phyloP scores from a whole-genome alignment of 257 asterid genomes.

The Solanum virginianum region DNA sequence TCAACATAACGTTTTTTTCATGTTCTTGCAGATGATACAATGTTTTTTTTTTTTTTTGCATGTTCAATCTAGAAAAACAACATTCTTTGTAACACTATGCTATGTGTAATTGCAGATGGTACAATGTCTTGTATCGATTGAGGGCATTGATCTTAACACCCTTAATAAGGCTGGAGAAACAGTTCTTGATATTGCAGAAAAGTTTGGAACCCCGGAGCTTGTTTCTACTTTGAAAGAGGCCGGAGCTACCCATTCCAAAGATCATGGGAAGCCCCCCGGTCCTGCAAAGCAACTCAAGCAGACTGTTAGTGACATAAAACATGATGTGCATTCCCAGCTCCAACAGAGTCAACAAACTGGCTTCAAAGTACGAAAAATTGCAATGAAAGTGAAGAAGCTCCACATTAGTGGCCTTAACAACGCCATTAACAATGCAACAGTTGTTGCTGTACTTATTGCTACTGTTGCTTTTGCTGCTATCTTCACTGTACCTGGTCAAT shows the following conservation, averaged over 20 bases:
- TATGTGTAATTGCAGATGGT: conserved; percentile 48
- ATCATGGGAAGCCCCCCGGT: conserved; percentile 66
- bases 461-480: conserved; percentile 94
- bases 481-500: conserved; percentile 90
- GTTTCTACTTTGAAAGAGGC: conserved; percentile 39
- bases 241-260: conserved; percentile 79
- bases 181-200: conserved; percentile 70
- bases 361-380: conserved; percentile 72
- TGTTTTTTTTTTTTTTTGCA: conserved; percentile 8
- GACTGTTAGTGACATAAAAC: conserved; percentile 89
- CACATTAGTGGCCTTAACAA: conserved; percentile 91
- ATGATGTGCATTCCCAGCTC: conserved; percentile 85
- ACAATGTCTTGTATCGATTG: conserved; percentile 42
- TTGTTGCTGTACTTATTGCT: conserved; percentile 90
- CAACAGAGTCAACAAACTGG: conserved; percentile 95
- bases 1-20: not conserved
- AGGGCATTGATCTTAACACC: conserved; percentile 53
- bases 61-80: not conserved
- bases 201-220: conserved; percentile 55
- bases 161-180: conserved; percentile 73
- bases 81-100: not conserved
- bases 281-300: conserved; percentile 93
- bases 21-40: conserved; percentile 50
- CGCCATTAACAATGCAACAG: conserved; percentile 85
- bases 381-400: conserved; percentile 89